Evolutionary conservation across 2,329 filamentous ascomycete species (phyloP).

Genomic region (Clarireedia homoeocarpa): DNA sequence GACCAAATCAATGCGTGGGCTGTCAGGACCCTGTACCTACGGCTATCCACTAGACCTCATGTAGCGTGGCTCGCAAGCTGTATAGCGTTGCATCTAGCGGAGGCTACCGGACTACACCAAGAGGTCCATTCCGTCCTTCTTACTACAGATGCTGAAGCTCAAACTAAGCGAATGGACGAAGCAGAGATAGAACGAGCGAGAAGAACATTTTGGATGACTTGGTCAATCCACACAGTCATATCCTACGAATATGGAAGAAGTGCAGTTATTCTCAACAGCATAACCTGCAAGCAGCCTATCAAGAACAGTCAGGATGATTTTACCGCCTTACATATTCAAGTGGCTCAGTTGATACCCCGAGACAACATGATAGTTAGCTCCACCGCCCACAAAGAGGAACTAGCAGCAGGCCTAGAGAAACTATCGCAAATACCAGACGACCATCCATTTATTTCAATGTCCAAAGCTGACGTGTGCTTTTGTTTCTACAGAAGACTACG

Average conservation of each 20-base stretch:
- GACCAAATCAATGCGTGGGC: constrained; percentile 22
- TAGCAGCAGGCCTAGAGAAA: not conserved
- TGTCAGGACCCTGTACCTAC: constrained; percentile 23
- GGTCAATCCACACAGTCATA: constrained; percentile 12
- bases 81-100: constrained; percentile 25
- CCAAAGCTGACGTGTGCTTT: constrained; percentile 19
- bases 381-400: not conserved
- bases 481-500: constrained; percentile 18
- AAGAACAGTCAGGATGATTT: not conserved
- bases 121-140: constrained; percentile 14
- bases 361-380: constrained; percentile 3
- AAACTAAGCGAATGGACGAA: constrained; percentile 4
- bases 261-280: constrained; percentile 14
- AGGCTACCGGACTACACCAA: constrained; percentile 25
- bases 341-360: constrained; percentile 12
- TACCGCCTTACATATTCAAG: constrained; percentile 7
- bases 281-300: constrained; percentile 12
- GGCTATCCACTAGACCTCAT: constrained; percentile 24
- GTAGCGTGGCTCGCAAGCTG: constrained; percentile 24
- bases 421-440: constrained; percentile 2
- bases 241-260: constrained; percentile 17
- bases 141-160: not conserved
- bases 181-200: constrained; percentile 6
- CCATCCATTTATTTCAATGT: constrained; percentile 9
- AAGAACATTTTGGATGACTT: constrained; percentile 8